phyloP scores from a whole-genome alignment of 208 protist species.

The Acanthamoeba polyphaga region DNA sequence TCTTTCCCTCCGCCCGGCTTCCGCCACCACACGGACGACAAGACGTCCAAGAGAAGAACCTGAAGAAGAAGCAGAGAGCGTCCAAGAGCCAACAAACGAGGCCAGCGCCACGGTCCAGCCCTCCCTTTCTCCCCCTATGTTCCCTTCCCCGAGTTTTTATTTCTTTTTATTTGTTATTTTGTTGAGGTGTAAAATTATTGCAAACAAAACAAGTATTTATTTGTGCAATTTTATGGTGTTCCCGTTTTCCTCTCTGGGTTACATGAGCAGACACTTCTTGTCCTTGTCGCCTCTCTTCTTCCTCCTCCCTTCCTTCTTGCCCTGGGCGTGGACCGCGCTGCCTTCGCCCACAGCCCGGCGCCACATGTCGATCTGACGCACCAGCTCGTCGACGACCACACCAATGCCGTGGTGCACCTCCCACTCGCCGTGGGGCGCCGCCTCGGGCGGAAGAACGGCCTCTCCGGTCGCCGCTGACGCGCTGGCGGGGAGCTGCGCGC shows the following conservation, averaged over 20 bases:
- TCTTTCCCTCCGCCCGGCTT: background rate
- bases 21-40: background rate
- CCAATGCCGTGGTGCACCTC: background rate
- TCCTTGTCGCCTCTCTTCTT: background rate
- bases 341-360: background rate
- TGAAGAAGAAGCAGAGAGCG: background rate
- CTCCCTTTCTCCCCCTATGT: background rate
- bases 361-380: constrained; percentile 34
- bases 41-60: background rate
- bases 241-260: background rate
- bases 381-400: background rate
- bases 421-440: background rate
- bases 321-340: background rate
- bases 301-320: background rate
- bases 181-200: constrained; percentile 26
- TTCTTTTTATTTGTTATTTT: background rate
- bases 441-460: background rate
- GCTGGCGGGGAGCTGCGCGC: no score
- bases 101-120: no score
- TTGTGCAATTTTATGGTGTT: background rate
- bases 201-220: constrained; percentile 13
- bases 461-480: no score
- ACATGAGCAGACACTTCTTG: background rate
- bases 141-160: background rate
- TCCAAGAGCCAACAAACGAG: background rate